phyloP scores from a whole-genome alignment of 208 protist genomes.

The Acanthamoeba rhysodes region DNA sequence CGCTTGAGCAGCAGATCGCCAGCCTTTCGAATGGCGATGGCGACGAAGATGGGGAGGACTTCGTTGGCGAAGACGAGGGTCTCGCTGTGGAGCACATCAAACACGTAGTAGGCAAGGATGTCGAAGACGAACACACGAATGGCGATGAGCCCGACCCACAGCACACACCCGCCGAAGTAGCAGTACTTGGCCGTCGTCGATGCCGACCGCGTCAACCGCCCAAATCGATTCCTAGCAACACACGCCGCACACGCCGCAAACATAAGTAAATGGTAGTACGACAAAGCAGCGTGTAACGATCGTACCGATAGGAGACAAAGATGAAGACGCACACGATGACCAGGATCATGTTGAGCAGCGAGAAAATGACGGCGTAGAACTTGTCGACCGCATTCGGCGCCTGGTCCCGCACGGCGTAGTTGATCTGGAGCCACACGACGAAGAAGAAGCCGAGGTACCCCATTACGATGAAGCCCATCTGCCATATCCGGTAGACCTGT shows the following conservation, averaged over 20 bases:
- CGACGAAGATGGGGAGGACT: conserved; percentile 63
- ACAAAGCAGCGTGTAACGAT: neutral
- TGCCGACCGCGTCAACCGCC: neutral
- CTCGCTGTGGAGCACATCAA: conserved; percentile 62
- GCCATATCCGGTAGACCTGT: conserved; percentile 68
- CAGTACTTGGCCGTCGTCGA: conserved; percentile 6
- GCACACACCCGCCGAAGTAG: conserved; percentile 33
- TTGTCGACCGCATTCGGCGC: neutral
- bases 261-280: neutral
- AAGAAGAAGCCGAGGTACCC: conserved; percentile 68
- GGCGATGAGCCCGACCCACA: conserved; percentile 54
- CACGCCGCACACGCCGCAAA: neutral
- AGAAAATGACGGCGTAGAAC: conserved; percentile 70
- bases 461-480: conserved; percentile 62
- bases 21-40: conserved; percentile 29
- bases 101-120: conserved; percentile 55
- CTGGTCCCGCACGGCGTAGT: conserved; percentile 42
- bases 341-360: conserved; percentile 46
- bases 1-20: conserved; percentile 71
- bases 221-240: conserved; percentile 46
- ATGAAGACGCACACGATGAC: conserved; percentile 75
- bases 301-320: conserved; percentile 62
- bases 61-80: conserved; percentile 39
- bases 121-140: conserved; percentile 64
- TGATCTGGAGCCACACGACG: conserved; percentile 57